Evolutionary conservation across 192 early-diverging fungal genomes (phyloP).

Genomic region (Podila clonocystis): DNA sequence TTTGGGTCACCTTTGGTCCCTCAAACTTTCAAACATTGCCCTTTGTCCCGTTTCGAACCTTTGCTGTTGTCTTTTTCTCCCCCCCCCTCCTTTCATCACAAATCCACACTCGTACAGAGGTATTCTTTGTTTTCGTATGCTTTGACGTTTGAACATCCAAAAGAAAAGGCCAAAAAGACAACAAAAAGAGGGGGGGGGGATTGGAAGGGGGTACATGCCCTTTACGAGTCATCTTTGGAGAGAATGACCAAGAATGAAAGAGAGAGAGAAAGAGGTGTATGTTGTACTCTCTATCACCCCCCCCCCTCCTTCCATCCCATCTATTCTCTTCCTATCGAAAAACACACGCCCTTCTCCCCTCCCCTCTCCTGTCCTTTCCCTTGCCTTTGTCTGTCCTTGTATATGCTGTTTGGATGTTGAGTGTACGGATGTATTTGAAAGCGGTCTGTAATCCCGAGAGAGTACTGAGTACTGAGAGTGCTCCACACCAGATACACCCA

Average conservation of each 20-base stretch:
- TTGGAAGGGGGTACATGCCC: neutral
- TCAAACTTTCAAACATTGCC: neutral
- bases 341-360: neutral
- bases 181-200: too few relatives aligned
- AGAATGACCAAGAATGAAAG: too few relatives aligned
- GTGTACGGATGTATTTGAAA: too few relatives aligned
- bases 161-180: too few relatives aligned
- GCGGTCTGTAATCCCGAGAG: too few relatives aligned
- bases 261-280: too few relatives aligned
- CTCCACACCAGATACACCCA: too few relatives aligned
- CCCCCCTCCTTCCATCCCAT: neutral
- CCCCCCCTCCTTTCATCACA: neutral
- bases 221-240: neutral
- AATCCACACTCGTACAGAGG: neutral
- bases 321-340: neutral
- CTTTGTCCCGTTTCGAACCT: neutral
- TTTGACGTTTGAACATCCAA: neutral
- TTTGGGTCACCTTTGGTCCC: too few relatives aligned
- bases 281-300: neutral
- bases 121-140: slow-evolving; percentile 3
- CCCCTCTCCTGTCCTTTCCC: neutral
- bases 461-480: too few relatives aligned
- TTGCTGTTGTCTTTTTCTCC: neutral
- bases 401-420: too few relatives aligned
- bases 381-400: neutral